These are phyloP conservation scores for Boletus rex-veris DNA, from an alignment of 768 basidiomycete genomes.

Conservation along the genomic window DNA sequence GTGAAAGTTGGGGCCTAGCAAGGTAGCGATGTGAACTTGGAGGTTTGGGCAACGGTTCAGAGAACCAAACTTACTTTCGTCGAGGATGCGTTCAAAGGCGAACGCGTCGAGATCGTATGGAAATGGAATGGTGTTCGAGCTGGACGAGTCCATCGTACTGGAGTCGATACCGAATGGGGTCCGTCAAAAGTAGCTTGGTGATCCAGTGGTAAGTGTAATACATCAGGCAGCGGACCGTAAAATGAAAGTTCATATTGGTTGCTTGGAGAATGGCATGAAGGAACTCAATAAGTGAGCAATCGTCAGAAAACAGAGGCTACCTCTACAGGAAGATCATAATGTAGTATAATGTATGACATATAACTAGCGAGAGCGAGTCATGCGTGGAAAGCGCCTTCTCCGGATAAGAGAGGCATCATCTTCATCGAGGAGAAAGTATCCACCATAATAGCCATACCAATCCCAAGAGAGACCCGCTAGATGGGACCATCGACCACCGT, in stretches of 20 bases:
- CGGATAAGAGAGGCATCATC: neutral
- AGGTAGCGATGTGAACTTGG: neutral
- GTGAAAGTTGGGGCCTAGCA: conserved; percentile 55
- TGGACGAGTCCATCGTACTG: neutral
- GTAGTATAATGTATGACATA: neutral
- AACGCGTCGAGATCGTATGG: conserved; percentile 43
- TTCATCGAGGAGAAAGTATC: conserved; percentile 1
- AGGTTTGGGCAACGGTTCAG: neutral
- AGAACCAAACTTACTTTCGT: conserved; percentile 39
- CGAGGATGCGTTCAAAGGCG: conserved; percentile 45
- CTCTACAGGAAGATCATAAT: no score
- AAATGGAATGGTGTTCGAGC: neutral
- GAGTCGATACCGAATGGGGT: no score
- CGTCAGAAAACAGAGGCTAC: no score
- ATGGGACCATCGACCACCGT: conserved; percentile 8
- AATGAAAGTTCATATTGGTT: no score
- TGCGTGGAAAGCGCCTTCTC: no score
- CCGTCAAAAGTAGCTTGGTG: no score
- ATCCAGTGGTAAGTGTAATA: no score
- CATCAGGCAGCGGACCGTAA: no score
- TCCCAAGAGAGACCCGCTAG: conserved; percentile 5
- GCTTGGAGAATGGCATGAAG: no score
- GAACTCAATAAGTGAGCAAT: no score
- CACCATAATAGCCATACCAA: conserved; percentile 20
- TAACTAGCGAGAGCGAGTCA: neutral